Percentiles rank a stretch among this genome's conserved stretches.
These are phyloP conservation scores for Podospora conica DNA, from an alignment of 495 filamentous ascomycete species.

Conservation along the genomic window DNA sequence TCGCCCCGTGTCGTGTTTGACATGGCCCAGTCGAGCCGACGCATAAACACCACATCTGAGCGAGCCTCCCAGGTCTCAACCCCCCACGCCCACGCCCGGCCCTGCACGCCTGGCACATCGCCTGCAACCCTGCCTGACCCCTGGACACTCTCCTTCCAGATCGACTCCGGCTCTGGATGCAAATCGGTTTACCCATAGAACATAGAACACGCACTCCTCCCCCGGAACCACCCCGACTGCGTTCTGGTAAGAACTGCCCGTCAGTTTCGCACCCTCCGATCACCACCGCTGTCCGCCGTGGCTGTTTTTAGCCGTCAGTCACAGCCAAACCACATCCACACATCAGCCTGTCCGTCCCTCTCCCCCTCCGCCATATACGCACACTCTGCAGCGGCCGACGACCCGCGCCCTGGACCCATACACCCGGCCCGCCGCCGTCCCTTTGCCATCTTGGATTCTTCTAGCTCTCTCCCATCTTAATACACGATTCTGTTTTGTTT, in stretches of 20 bases:
- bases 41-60: constrained; percentile 1
- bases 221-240: constrained; percentile 18
- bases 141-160: neutral
- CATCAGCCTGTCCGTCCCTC: constrained; percentile 4
- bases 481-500: neutral
- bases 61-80: neutral
- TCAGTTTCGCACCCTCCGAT: constrained; percentile 24
- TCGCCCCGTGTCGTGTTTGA: constrained; percentile 4
- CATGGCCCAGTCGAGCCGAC: constrained; percentile 4
- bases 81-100: constrained; percentile 3
- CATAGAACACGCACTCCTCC: neutral
- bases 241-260: constrained; percentile 27
- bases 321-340: neutral
- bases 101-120: neutral
- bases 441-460: neutral
- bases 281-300: constrained; percentile 1
- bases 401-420: neutral
- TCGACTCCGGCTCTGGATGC: constrained; percentile 3
- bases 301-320: constrained; percentile 17
- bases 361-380: constrained; percentile 1
- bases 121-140: neutral
- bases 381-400: constrained; percentile 2
- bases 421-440: neutral
- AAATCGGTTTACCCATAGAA: constrained; percentile 8
- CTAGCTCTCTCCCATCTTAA: constrained; percentile 6